Conservation (phyloP, 2,329 filamentous ascomycete species). For the Nakataea oryzae region DNA sequence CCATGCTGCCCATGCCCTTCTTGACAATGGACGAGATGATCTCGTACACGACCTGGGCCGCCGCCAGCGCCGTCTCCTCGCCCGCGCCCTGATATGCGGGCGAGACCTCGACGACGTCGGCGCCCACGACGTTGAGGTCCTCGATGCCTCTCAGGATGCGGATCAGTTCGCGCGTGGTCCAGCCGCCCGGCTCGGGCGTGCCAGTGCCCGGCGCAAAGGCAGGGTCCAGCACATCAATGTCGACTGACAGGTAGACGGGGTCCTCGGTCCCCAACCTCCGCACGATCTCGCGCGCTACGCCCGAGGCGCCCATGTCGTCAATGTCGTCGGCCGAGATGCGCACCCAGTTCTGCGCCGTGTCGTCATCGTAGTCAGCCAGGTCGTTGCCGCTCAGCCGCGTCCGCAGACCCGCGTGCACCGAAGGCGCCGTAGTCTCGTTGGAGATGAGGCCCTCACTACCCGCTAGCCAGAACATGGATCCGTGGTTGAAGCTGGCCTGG, state of each 20-base stretch:
- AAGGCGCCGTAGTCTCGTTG: constrained; percentile 56
- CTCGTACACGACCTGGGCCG: constrained; percentile 76
- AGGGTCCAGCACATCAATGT: constrained; percentile 26
- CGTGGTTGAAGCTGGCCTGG: constrained; percentile 74
- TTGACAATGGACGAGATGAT: constrained; percentile 65
- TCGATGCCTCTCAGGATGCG: constrained; percentile 74
- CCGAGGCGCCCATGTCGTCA: constrained; percentile 65
- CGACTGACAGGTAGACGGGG: constrained; percentile 44
- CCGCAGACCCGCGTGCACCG: constrained; percentile 74
- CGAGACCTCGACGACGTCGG: constrained; percentile 82
- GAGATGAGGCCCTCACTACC: constrained; percentile 69
- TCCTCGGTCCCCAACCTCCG: constrained; percentile 56
- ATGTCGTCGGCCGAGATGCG: constrained; percentile 79
- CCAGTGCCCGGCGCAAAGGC: constrained; percentile 46
- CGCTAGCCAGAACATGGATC: constrained; percentile 86
- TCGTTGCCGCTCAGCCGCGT: constrained; percentile 61
- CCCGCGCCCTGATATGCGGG: constrained; percentile 74
- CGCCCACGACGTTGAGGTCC: constrained; percentile 73
- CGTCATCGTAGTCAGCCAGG: constrained; percentile 60
- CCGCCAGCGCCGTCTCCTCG: constrained; percentile 74
- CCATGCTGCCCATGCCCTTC: constrained; percentile 25
- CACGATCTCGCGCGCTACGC: constrained; percentile 62
- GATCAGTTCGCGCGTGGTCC: constrained; percentile 83
- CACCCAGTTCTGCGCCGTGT: constrained; percentile 66
- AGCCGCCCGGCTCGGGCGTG: constrained; percentile 82